Percentiles rank a stretch among this genome's conserved stretches.
Conservation (phyloP, 768 basidiomycete genomes). For the Tephrocybe sp. region DNA sequence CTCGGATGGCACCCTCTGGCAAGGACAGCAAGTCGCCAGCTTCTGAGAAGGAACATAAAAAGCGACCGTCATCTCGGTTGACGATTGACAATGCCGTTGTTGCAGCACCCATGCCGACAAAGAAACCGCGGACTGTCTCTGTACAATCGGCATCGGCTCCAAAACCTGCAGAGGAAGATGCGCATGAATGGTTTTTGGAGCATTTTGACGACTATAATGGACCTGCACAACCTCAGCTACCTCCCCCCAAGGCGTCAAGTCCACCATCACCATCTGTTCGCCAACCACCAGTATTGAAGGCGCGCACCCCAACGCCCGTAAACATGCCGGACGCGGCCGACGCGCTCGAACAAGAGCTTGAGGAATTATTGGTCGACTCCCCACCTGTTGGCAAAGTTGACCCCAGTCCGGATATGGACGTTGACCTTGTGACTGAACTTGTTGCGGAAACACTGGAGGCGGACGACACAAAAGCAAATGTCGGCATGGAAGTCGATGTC, state of each 20-base stretch:
- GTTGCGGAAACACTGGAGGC: conserved; percentile 39
- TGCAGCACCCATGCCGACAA: not conserved
- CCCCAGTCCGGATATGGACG: conserved; percentile 35
- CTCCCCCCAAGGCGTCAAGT: conserved; percentile 23
- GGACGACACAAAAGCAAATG: conserved; percentile 20
- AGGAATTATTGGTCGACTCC: conserved; percentile 20
- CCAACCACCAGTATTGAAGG: conserved; percentile 8
- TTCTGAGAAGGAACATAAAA: conserved; percentile 9
- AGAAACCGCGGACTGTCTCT: conserved; percentile 10
- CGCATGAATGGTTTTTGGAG: conserved; percentile 61
- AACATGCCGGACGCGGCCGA: conserved; percentile 32
- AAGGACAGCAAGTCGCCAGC: not conserved
- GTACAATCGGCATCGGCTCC: conserved; percentile 7
- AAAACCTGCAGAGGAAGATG: conserved; percentile 42
- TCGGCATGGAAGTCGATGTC: conserved; percentile 40
- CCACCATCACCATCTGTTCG: conserved; percentile 18
- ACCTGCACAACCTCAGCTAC: conserved; percentile 17
- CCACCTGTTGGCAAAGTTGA: conserved; percentile 29
- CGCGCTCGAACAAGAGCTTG: conserved; percentile 44
- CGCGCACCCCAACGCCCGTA: conserved; percentile 17
- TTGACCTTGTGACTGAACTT: conserved; percentile 42
- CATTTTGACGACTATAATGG: conserved; percentile 41
- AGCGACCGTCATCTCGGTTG: conserved; percentile 14
- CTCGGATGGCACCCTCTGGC: not conserved
- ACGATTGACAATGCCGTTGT: not conserved